Base-by-base conservation (phyloP, 2,329 filamentous ascomycete genomes). In the Fusarium bactridioides region DNA sequence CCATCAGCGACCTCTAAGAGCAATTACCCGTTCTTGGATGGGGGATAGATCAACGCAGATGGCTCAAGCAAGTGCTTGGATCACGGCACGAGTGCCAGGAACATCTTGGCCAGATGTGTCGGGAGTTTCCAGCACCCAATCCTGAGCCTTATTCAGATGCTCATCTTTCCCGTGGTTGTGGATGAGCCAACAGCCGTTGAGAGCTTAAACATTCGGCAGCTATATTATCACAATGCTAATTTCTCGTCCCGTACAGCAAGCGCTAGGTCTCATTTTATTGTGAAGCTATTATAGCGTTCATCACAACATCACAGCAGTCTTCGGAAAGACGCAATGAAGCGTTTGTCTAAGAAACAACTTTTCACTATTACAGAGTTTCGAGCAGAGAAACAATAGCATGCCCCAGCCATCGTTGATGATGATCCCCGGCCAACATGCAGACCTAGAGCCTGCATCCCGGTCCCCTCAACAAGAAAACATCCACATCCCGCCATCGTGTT, bases 151-250 rank as follows among this genome's bases (percentile, higher is more conserved):
- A 53, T 56, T 47, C 69, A 73, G 69, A 77, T 73, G 71, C 75
- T 76, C 69, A 70, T 76, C 53, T 74, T 67, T 73, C 54, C 66
- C 41, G 48, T 74, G 45, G 61, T 53, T 64, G 50, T 68, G 69
- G 64, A 62, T 44, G 61, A 72, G 60, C 76, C 76, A 77, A 77
- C 74, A 56, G 48, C 50, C n/a, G 56, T 61, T 47, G 60, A 73
- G 68, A 64, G 61, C 60, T 44, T 47, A 33, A 33, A 58, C 61
- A 59, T 54, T 70, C 63, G 51, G 57, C 45, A 69, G 53, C 57
- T 67, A 68, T 70, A 72, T 65, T 54, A 71, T 69, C 72, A 74
- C 73, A 66, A 41, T 62, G 45, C 53, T 61, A 60, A 72, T 61
- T 53, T 73, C 57, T 67, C 38, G 21, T 67, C 51, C 60, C 62